These are phyloP conservation scores for Aristolochia fimbriata DNA, from an alignment of 164 flowering plant species.

Conservation along the genomic window DNA sequence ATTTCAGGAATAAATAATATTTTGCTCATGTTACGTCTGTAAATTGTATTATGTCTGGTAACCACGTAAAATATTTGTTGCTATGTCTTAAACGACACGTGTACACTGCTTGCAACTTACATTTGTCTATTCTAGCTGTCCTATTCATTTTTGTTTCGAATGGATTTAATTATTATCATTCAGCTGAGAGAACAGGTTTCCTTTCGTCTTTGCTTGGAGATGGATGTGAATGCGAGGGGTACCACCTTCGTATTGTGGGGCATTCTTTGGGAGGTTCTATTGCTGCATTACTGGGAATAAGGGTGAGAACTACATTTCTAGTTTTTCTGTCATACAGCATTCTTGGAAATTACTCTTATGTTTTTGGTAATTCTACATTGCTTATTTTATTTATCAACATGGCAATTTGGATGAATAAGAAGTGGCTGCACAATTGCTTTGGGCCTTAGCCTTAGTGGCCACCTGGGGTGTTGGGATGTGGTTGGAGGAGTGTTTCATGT, in stretches of 20 bases:
- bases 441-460: too few relatives aligned
- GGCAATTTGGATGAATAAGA: not conserved
- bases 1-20: too few relatives aligned
- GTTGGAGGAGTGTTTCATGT: too few relatives aligned
- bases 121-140: not conserved
- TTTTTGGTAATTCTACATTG: not conserved
- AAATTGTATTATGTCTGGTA: too few relatives aligned
- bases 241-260: constrained; percentile 62
- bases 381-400: not conserved
- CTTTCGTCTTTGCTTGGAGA: constrained; percentile 67
- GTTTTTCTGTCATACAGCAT: not conserved
- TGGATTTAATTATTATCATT: constrained; percentile 11
- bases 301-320: constrained; percentile 32
- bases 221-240: constrained; percentile 80
- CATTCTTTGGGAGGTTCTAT: constrained; percentile 90
- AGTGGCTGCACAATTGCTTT: too few relatives aligned
- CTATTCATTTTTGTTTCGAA: not conserved
- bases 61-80: not conserved
- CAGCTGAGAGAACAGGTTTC: constrained; percentile 32
- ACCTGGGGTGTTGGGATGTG: too few relatives aligned
- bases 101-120: too few relatives aligned
- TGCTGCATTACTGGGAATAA: constrained; percentile 59
- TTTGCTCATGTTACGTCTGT: too few relatives aligned
- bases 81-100: not conserved
- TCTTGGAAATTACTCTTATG: not conserved